Base-by-base conservation (phyloP, 148 eudicot genomes). In the Chenopodium suecicum region DNA sequence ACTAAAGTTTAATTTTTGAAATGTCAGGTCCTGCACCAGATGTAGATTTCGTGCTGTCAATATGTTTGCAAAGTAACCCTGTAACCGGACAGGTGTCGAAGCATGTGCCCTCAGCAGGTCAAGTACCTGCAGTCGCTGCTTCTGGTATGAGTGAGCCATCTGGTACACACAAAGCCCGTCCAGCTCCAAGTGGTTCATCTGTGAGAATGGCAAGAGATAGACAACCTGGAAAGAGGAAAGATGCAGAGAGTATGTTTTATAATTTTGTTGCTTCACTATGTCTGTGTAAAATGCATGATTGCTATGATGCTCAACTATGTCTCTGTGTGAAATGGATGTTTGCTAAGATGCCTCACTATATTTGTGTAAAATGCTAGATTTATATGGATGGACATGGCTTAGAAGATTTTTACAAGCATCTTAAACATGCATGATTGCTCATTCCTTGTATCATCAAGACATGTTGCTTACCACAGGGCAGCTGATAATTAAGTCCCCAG, bases 41-140 rank as follows among this genome's bases (percentile, higher is more conserved):
- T 83, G 92, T 90, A 75, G 98, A 96, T 90, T 91, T 92, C 87
- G 98, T 96, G 58, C 64, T 96, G 77, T 92, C 97, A 73, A 86
- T 94, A 78, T 96, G 95, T 76, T 81, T 96, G 84, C 99, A 94
- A 90, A 92, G 98, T 89, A 96, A 90, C 83, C 88, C 91, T 79
- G 82, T 90, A 17, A 62, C 84, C 31, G 85, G 69, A 56, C 91
- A 90, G 69, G 70, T 81, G 79, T 86, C 83, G 48, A 93, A 89
- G 81, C 76, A 84, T 8, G 83, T 22, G 20, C 37, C 79, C 16
- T 70, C 91, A 27, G 75, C 82, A 19, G 68, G 52, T 4, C 93
- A 86, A 78, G 62, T 81, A 70, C 91, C 83, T 54, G 86, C 82
- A 23, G 91, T 85, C 27, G 86, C 89, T 81, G 89, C 78, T 77